Evolutionary conservation across 2,329 filamentous ascomycete genomes (phyloP), one percentile per base, ranked within the genome.

Genomic region (Rugonectria rugulosa): DNA sequence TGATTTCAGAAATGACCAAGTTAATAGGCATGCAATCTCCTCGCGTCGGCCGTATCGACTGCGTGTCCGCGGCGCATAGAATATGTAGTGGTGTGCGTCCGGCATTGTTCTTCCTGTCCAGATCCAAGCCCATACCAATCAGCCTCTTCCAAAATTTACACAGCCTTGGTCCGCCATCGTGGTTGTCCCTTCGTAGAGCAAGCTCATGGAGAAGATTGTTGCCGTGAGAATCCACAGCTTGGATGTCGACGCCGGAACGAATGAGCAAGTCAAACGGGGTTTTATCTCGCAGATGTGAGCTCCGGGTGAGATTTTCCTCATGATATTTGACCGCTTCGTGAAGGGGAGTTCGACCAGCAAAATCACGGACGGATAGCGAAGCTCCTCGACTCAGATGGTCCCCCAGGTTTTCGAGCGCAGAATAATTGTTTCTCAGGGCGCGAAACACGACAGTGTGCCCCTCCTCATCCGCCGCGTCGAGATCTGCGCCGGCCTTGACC

Each of bases 151-250:
- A 23, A 24, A 24, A 40, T 10, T 10, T 1, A 57, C 6, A 8
- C 20, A 20, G 5, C 2, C 12, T 4, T 23, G 45, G 14, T 4
- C 5, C 15, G 6, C 7, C 11, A 1, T 15, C 2, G 36, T 34
- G 6, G 14, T 38, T 31, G 11, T 43, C 19, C 14, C 1, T 3
- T 0, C 20, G 15, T 2, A 50, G 7, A 9, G 56, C 58, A 14
- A 68, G 38, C 24, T 64, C 59, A 46, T 70, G 67, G 7, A 68
- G 59, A 1, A 68, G 49, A 12, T 15, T 43, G n/a, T 69, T 68
- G 4, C 66, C 66, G 1, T 21, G 6, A n/a, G 53, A 17, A 23
- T 69, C 68, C 2, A 62, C 43, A 3, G 51, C 58, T 1, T 61
- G 42, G 2, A 55, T 3, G n/a, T 65, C 50, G 1, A 63, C 42